Percentiles rank a stretch among this genome's conserved stretches.
Evolutionary conservation across 345 rosid genomes (phyloP).

Genomic region (Lumnitzera racemosa): DNA sequence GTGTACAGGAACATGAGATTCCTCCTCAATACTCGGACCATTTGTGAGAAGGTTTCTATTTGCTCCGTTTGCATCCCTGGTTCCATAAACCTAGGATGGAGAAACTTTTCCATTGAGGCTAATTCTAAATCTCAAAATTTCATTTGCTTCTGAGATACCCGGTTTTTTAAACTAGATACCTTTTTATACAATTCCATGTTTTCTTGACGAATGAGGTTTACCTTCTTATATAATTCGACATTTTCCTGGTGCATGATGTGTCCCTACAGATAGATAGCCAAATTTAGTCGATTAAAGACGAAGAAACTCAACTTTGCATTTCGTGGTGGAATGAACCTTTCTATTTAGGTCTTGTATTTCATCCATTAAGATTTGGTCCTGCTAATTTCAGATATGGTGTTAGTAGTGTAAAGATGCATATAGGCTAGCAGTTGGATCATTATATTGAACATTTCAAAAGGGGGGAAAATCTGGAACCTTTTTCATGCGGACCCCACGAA

Average conservation of each 20-base stretch:
- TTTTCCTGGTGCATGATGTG: slow-evolving; percentile 53
- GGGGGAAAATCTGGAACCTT: slow-evolving; percentile 36
- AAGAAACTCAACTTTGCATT: neutral
- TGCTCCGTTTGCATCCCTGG: slow-evolving; percentile 34
- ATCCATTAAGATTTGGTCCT: slow-evolving; percentile 62
- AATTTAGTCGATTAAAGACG: slow-evolving; percentile 19
- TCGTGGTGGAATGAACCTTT: slow-evolving; percentile 31
- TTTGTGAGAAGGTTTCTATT: slow-evolving; percentile 33
- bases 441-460: neutral
- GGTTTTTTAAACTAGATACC: slow-evolving; percentile 16
- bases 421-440: neutral
- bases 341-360: slow-evolving; percentile 52
- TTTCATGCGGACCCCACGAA: slow-evolving; percentile 49
- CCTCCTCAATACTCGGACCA: slow-evolving; percentile 41
- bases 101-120: slow-evolving; percentile 15
- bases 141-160: neutral
- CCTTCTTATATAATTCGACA: slow-evolving; percentile 65
- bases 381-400: slow-evolving; percentile 9
- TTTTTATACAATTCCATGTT: slow-evolving; percentile 37
- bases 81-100: slow-evolving; percentile 41
- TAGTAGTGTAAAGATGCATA: neutral
- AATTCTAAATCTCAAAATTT: slow-evolving; percentile 15
- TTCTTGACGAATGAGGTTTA: slow-evolving; percentile 42
- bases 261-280: slow-evolving; percentile 62
- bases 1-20: slow-evolving; percentile 43